phyloP scores from a whole-genome alignment of 2,329 filamentous ascomycete genomes.

The Penicillium sp. region DNA sequence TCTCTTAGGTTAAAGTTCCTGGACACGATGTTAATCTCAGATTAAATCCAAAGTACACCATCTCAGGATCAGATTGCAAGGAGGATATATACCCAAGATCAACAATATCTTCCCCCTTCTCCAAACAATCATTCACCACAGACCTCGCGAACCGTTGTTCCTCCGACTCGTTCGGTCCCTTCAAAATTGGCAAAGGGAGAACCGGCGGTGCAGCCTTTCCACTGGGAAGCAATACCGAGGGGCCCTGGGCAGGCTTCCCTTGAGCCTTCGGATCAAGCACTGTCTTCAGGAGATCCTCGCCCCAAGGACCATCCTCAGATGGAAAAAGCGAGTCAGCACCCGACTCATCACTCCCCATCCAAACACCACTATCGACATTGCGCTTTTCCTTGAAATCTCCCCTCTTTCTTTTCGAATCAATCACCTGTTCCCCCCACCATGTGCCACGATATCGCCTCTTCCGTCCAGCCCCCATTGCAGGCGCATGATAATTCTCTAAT shows the following conservation, averaged over 20 bases:
- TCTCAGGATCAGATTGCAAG: neutral
- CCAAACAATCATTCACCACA: constrained; percentile 43
- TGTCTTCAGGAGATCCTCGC: constrained; percentile 39
- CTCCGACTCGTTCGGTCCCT: constrained; percentile 30
- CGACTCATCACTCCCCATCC: constrained; percentile 49
- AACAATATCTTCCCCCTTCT: constrained; percentile 45
- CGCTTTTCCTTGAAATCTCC: constrained; percentile 46
- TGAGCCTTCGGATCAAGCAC: constrained; percentile 15
- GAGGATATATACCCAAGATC: constrained; percentile 44
- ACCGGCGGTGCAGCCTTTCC: neutral
- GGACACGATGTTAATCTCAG: neutral
- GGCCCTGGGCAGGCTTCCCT: constrained; percentile 1
- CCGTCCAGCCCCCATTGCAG: constrained; percentile 21
- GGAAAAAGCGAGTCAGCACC: constrained; percentile 32
- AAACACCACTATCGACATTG: constrained; percentile 48
- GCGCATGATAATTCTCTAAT: constrained; percentile 44
- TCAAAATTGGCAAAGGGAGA: constrained; percentile 20
- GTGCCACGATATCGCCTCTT: constrained; percentile 47
- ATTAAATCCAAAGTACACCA: neutral
- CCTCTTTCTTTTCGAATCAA: constrained; percentile 39
- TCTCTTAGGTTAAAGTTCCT: constrained; percentile 33
- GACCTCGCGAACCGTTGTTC: constrained; percentile 39
- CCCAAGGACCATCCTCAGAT: constrained; percentile 39
- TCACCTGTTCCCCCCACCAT: constrained; percentile 45
- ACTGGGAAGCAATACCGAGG: neutral